Conservation (phyloP, 129 eudicot species). For the Escallonia rubra region DNA sequence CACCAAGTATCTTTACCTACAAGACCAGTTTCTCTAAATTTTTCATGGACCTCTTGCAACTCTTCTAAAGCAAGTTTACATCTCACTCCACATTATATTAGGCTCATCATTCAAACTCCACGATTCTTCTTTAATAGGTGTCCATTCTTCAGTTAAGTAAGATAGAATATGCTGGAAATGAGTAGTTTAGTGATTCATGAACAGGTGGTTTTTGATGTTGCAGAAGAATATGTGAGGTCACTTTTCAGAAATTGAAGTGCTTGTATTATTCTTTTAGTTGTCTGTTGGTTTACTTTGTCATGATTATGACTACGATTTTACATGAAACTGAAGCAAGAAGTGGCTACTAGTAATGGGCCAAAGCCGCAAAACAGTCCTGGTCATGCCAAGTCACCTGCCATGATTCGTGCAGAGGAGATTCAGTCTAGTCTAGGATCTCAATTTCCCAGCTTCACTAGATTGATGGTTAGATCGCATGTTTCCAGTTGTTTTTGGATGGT, state of each 20-base stretch:
- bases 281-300: not conserved
- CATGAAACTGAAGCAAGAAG: slow-evolving; percentile 11
- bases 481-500: slow-evolving; percentile 76
- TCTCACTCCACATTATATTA: too few relatives aligned
- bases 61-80: too few relatives aligned
- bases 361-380: not conserved
- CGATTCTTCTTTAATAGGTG: too few relatives aligned
- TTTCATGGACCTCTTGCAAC: too few relatives aligned
- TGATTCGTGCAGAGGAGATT: slow-evolving; percentile 60
- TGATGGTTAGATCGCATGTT: slow-evolving; percentile 54
- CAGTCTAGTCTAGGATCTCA: slow-evolving; percentile 47
- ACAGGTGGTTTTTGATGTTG: slow-evolving; percentile 42
- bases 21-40: too few relatives aligned
- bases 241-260: slow-evolving; percentile 9
- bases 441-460: slow-evolving; percentile 52
- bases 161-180: not conserved
- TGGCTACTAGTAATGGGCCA: not conserved
- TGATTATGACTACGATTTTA: not conserved
- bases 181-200: not conserved
- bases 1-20: too few relatives aligned
- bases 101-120: too few relatives aligned
- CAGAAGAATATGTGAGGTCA: slow-evolving; percentile 41
- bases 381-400: slow-evolving; percentile 37
- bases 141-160: too few relatives aligned
- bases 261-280: not conserved